Evolutionary conservation across 306 rosid genomes (phyloP).

Genomic region (Pachyrhizus erosus): DNA sequence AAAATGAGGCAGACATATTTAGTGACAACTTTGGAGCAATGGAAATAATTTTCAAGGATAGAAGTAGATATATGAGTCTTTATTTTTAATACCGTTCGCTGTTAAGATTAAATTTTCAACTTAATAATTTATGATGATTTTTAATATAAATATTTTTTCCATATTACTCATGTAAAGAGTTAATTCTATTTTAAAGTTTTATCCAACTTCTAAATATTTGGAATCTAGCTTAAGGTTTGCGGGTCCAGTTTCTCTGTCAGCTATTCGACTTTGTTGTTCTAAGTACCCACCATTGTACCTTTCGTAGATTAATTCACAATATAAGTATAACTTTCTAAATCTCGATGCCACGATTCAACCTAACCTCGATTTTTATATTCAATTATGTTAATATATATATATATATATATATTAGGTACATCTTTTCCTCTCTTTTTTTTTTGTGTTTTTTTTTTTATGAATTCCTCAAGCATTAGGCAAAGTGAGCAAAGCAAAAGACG

Average conservation of each 20-base stretch:
- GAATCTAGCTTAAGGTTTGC: background rate
- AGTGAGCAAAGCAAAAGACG: background rate
- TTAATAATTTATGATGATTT: too few species aligned
- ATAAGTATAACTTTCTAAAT: background rate
- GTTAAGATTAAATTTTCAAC: too few species aligned
- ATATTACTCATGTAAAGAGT: too few species aligned
- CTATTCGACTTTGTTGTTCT: background rate
- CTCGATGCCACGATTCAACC: background rate
- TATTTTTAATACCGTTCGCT: too few species aligned
- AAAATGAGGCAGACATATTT: too few species aligned
- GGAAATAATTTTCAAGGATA: too few species aligned
- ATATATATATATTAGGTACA: background rate
- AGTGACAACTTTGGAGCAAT: background rate
- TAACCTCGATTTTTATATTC: background rate
- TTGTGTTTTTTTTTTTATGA: background rate
- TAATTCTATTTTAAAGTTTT: background rate
- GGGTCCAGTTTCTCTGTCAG: background rate
- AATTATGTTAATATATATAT: background rate
- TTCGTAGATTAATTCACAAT: background rate
- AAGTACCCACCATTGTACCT: background rate
- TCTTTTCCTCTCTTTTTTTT: background rate
- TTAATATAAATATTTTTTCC: too few species aligned
- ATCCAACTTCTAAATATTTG: background rate
- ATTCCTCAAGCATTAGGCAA: background rate
- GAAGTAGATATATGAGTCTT: too few species aligned